These are phyloP conservation scores for Trichoderma gamsii DNA, from an alignment of 495 filamentous ascomycete species.

Conservation along the genomic window DNA sequence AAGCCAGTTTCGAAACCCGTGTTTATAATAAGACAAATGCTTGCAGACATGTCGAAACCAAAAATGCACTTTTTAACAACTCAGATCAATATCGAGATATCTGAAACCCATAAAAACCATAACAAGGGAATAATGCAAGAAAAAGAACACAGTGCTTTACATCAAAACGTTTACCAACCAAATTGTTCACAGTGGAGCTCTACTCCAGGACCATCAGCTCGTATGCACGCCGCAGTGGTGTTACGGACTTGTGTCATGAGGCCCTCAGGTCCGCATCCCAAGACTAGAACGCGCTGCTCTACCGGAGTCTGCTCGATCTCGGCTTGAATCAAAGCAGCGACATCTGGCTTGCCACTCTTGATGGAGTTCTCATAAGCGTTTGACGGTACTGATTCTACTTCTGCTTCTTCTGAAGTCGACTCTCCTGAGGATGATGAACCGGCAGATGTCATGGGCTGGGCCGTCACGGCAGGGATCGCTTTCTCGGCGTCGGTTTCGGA, in stretches of 20 bases:
- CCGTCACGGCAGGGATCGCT: neutral
- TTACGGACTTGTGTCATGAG: conserved; percentile 45
- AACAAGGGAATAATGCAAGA: neutral
- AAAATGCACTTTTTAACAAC: too few species aligned
- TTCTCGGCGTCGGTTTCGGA: conserved; percentile 1
- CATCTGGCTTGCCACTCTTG: conserved; percentile 36
- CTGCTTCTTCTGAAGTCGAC: neutral
- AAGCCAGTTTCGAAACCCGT: too few species aligned
- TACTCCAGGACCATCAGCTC: conserved; percentile 42
- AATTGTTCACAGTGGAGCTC: conserved; percentile 53
- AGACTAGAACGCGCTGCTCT: conserved; percentile 42
- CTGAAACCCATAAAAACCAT: too few species aligned
- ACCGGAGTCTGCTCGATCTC: conserved; percentile 34
- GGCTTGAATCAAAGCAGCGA: conserved; percentile 33
- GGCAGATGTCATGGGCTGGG: neutral
- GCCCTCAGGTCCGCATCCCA: conserved; percentile 45
- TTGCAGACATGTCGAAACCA: too few species aligned
- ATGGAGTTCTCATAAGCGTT: conserved; percentile 23
- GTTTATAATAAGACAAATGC: too few species aligned
- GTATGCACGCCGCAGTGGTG: conserved; percentile 44
- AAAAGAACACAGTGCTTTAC: conserved; percentile 3
- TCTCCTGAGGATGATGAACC: conserved; percentile 17
- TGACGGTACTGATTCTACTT: neutral
- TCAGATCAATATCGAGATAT: too few species aligned
- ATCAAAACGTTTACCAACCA: conserved; percentile 35